Base-by-base conservation (phyloP, 495 filamentous ascomycete species). In the Hypoxylon rickii region DNA sequence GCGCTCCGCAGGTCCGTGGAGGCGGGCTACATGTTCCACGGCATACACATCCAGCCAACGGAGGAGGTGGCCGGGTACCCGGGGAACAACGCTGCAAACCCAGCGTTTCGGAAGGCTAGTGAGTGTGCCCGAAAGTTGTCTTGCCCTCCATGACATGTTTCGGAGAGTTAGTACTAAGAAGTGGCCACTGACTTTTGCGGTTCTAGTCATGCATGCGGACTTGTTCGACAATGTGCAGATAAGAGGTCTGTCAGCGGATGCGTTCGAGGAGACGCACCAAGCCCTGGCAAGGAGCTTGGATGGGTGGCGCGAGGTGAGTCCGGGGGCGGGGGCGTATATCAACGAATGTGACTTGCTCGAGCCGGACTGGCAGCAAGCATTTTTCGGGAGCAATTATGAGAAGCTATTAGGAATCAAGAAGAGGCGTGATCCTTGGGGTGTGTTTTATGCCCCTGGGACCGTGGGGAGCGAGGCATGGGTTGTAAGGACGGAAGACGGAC, bases 311-410 rank as follows among this genome's bases (percentile, higher is more conserved):
- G 64, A 46, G 16, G 61, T 74, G 7, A 68, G 71, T 1, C 70
- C 70, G 1, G 73, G 70, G 0, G 69, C 70, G 0, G 79, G 77
- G 0, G 76, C 68, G 0, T 83, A 83, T 29, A 20, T 73, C 0
- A 79, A 75, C 37, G 79, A 85, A 67, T 75, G 66, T 19, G 81
- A 88, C 64, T 67, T 81, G n/a, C 70, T 79, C 41, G 84, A 88
- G 66, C 84, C 85, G 0, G 64, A 84, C 42, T 88, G 82, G 70
- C 79, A 85, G 43, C 71, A 78, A 59, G 76, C 80, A 0, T 89
- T 86, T 69, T 89, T 79, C 38, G 86, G 75, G 3, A 49, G 7
- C 1, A 75, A 76, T 17, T 84, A 83, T 46, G 52, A 55, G 2
- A 63, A 66, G 1, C 61, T 85, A 21, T 55, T 73, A 15, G 18